Evolutionary conservation across 257 asterid genomes (phyloP).

Genomic region (Ligustrum vulgare): DNA sequence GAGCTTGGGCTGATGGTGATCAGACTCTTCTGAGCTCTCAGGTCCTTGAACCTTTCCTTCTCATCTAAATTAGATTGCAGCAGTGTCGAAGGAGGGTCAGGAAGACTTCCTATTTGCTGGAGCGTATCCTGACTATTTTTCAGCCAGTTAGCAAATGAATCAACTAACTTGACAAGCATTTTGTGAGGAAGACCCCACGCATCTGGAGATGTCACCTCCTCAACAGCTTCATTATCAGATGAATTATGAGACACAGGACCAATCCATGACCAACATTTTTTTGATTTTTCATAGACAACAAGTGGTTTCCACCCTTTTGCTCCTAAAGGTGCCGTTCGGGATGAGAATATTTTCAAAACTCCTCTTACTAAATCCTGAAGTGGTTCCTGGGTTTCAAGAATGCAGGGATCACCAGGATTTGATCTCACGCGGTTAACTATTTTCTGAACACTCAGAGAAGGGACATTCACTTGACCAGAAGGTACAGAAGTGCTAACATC

Average conservation of each 20-base stretch:
- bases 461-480: constrained; percentile 52
- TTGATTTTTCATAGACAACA: constrained; percentile 70
- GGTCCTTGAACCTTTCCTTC: constrained; percentile 96
- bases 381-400: constrained; percentile 98
- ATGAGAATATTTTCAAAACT: constrained; percentile 81
- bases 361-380: constrained; percentile 97
- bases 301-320: constrained; percentile 99
- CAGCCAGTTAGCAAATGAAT: constrained; percentile 95
- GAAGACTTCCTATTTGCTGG: constrained; percentile 94
- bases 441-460: constrained; percentile 76
- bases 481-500: constrained; percentile 42
- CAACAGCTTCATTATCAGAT: constrained; percentile 60
- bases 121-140: constrained; percentile 98
- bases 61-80: constrained; percentile 80
- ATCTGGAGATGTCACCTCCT: constrained; percentile 91
- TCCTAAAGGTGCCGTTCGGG: constrained; percentile 93
- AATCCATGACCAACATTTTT: constrained; percentile 91
- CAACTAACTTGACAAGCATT: constrained; percentile 95
- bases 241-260: constrained; percentile 63
- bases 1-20: constrained; percentile 84
- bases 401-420: constrained; percentile 90
- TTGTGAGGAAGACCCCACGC: constrained; percentile 95
- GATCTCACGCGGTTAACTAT: constrained; percentile 81
- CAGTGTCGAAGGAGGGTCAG: constrained; percentile 75
- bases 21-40: constrained; percentile 96